Evolutionary conservation across 495 filamentous ascomycete species (phyloP), one percentile per base, ranked within the genome.

Genomic region (Talaromyces liani): DNA sequence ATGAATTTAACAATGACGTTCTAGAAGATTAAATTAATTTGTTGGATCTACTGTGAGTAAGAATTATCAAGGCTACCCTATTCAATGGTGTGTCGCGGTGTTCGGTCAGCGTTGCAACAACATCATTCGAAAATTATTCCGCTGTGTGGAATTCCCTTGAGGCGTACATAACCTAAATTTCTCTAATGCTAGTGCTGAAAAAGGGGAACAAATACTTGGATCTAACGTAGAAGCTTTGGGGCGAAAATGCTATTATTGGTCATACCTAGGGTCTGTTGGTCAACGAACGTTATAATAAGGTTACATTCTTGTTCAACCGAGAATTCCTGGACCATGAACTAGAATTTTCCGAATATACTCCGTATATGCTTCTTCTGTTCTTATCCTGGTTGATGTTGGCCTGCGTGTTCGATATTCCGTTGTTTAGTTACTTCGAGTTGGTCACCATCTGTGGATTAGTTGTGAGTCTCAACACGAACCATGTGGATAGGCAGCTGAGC

Each of bases 101-200:
- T 41, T 33, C 31, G 18, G 54, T 57, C 54, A 59, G 57, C 57
- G 57, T 59, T 59, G n/a, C 57, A 59, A 39, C 57, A 24, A 39
- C 57, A 29, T 29, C 29, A 39, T 58, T 29, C 22, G 27, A 58
- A 34, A 58, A 47, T 22, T 20, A 49, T 6, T 20, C 18, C 18
- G 45, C n/a, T 8, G 18, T 18, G 41, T 18, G 4, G 7, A 18
- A 45, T 45, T 18, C 3, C 6, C 8, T 20, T 20, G 1, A 45
- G 16, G n/a, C 45, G 22, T 49, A 49, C 18, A n/a, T 49, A 49
- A 20, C 1, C n/a, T n/a, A 9, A 18, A 7, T 20, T 20, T 6
- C 18, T 49, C 45, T 49, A 14, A 49, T 49, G 5, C 45, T 20
- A 49, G 45, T 8, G 45, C 6, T 8, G 45, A 2, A 49, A 49